phyloP scores from a whole-genome alignment of 2,329 filamentous ascomycete species.

The Thyridium curvatum region DNA sequence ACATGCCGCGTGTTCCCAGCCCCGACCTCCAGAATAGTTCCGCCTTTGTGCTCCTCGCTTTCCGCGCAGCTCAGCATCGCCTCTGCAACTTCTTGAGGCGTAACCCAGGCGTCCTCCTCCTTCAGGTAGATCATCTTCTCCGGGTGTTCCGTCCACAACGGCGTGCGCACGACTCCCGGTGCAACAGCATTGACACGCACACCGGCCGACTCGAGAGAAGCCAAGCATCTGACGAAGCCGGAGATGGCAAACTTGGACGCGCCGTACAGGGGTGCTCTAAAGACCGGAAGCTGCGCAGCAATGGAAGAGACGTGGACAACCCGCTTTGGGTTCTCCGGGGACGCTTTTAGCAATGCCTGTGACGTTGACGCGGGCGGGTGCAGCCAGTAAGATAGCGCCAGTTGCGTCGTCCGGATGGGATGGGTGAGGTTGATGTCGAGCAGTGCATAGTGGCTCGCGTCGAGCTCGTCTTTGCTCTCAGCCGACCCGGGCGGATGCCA shows the following conservation, averaged over 20 bases:
- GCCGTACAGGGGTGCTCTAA: slow-evolving; percentile 28
- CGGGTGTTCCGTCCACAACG: slow-evolving; percentile 36
- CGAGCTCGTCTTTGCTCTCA: slow-evolving; percentile 20
- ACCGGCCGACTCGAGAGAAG: slow-evolving; percentile 16
- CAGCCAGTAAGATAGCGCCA: slow-evolving; percentile 31
- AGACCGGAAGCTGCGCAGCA: slow-evolving; percentile 25
- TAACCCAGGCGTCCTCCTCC: slow-evolving; percentile 30
- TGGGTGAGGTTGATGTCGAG: slow-evolving; percentile 35
- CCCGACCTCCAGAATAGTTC: slow-evolving; percentile 34
- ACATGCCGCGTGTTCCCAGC: slow-evolving; percentile 24
- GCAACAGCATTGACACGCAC: slow-evolving; percentile 37
- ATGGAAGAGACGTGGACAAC: slow-evolving; percentile 30
- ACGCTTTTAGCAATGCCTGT: slow-evolving; percentile 6
- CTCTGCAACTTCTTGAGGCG: slow-evolving; percentile 32
- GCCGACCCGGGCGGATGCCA: slow-evolving; percentile 32
- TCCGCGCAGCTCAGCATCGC: slow-evolving; percentile 35
- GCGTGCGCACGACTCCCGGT: slow-evolving; percentile 36
- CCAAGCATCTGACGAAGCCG: slow-evolving; percentile 34
- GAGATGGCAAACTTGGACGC: slow-evolving; percentile 31
- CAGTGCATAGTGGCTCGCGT: slow-evolving; percentile 22
- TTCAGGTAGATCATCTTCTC: slow-evolving; percentile 34
- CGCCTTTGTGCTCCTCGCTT: slow-evolving; percentile 24
- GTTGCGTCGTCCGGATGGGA: slow-evolving; percentile 31
- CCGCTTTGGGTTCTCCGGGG: slow-evolving; percentile 1
- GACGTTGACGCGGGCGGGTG: slow-evolving; percentile 10